Percentiles rank a stretch among this genome's conserved stretches.
These are phyloP conservation scores for Gossypium aridum DNA, from an alignment of 441 rosid species.

Conservation along the genomic window DNA sequence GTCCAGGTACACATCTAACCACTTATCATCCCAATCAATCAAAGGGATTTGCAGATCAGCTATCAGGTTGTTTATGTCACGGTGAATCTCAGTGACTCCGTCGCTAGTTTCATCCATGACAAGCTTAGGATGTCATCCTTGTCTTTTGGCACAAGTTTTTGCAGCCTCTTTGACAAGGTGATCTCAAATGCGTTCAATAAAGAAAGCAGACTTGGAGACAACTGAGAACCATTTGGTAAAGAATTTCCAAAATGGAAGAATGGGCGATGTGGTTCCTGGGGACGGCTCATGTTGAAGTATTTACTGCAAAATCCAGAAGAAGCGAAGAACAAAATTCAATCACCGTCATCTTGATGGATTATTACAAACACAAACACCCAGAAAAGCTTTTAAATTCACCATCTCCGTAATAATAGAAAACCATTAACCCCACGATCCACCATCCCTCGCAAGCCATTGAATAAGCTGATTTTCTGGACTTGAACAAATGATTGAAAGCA, in stretches of 20 bases:
- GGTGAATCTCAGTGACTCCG: constrained; percentile 67
- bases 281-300: constrained; percentile 52
- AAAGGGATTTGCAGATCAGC: constrained; percentile 76
- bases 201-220: constrained; percentile 47
- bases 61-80: constrained; percentile 53
- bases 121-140: constrained; percentile 55
- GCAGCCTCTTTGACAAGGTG: constrained; percentile 51
- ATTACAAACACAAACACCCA: not conserved
- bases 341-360: not conserved
- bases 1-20: constrained; percentile 89
- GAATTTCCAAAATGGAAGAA: constrained; percentile 84
- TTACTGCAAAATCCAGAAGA: constrained; percentile 28
- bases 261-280: constrained; percentile 68
- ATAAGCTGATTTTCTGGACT: not conserved
- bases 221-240: constrained; percentile 60
- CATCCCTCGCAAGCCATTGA: not conserved
- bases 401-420: not conserved
- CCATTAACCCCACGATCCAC: not conserved
- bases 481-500: too few relatives aligned
- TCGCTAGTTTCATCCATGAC: constrained; percentile 75
- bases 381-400: not conserved
- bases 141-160: constrained; percentile 51
- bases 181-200: constrained; percentile 57
- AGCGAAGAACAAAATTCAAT: not conserved
- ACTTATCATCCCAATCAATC: constrained; percentile 82